These are phyloP conservation scores for Vitellaria paradoxa DNA, from an alignment of 179 eudicot genomes.

Conservation along the genomic window DNA sequence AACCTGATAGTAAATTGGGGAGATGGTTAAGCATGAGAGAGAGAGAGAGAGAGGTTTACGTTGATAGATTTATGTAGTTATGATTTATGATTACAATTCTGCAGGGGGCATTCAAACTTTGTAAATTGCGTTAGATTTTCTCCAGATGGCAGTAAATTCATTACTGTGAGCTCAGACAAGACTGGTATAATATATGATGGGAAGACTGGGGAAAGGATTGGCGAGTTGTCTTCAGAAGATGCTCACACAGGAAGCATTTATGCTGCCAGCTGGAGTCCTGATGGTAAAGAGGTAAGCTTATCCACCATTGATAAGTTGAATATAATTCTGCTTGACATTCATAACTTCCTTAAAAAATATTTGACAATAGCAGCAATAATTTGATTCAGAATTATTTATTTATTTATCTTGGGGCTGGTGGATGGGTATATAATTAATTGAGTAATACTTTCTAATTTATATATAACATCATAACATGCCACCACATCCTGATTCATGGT, in stretches of 20 bases:
- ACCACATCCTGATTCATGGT: neutral
- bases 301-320: neutral
- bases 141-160: slow-evolving; percentile 74
- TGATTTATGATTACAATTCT: neutral
- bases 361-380: neutral
- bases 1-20: neutral
- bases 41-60: neutral
- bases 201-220: slow-evolving; percentile 66
- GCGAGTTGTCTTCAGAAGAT: slow-evolving; percentile 65
- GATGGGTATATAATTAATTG: too few relatives aligned
- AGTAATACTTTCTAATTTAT: neutral
- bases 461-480: neutral
- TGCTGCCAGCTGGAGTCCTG: slow-evolving; percentile 86
- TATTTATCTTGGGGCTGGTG: too few relatives aligned
- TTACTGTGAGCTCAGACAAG: slow-evolving; percentile 79
- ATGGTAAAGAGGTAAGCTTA: slow-evolving; percentile 55
- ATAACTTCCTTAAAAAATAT: neutral
- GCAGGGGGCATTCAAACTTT: slow-evolving; percentile 73
- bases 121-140: slow-evolving; percentile 83
- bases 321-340: neutral
- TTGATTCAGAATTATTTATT: neutral
- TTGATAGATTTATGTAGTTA: neutral
- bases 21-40: neutral
- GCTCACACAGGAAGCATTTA: slow-evolving; percentile 79
- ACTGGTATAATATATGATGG: slow-evolving; percentile 69